Evolutionary conservation across 495 filamentous ascomycete genomes (phyloP).

Genomic region (Neurospora cerealis): DNA sequence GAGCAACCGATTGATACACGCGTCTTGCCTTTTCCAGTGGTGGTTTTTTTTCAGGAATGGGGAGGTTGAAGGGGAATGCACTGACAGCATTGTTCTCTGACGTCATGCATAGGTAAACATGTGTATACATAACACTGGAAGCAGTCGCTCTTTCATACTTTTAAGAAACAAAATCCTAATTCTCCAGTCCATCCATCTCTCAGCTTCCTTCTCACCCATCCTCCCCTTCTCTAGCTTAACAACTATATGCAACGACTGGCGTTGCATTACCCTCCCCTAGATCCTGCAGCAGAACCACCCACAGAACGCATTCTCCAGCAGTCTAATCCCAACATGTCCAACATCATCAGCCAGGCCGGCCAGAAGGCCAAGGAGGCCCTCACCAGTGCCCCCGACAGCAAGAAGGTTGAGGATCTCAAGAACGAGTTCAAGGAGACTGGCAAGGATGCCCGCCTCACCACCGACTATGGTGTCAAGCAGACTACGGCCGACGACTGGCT

Average conservation of each 20-base stretch:
- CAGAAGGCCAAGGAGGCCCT: conserved; percentile 21
- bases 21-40: background rate
- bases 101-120: background rate
- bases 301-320: background rate
- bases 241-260: background rate
- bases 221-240: background rate
- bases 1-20: background rate
- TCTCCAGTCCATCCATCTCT: background rate
- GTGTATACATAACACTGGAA: background rate
- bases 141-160: background rate
- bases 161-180: background rate
- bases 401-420: conserved; percentile 33
- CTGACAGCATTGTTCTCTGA: background rate
- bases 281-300: background rate
- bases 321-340: conserved; percentile 3
- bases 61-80: background rate
- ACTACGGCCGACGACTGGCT: conserved; percentile 73
- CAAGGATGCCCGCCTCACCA: conserved; percentile 43
- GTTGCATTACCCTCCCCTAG: background rate
- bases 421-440: conserved; percentile 24
- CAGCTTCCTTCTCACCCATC: background rate
- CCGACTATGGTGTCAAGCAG: conserved; percentile 71
- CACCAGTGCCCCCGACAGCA: conserved; percentile 16
- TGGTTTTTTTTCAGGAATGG: background rate
- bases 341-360: conserved; percentile 13